Evolutionary conservation across 306 rosid species (phyloP), one percentile per base, ranked within the genome.

Genomic region (Arachis hypogaea): DNA sequence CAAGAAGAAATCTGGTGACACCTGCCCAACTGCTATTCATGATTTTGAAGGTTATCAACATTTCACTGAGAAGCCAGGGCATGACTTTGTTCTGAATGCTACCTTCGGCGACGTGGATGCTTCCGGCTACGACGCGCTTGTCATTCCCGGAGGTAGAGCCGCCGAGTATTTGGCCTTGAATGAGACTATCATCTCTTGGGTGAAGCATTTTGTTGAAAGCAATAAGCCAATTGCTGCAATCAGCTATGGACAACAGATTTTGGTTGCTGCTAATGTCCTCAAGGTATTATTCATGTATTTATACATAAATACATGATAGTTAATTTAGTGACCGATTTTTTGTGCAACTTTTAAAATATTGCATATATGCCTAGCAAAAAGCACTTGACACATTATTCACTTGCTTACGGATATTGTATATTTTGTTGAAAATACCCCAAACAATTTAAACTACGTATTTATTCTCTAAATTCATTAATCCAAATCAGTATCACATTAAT

Each of bases 31-130:
- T 49, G 91, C 91, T 49, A 82, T 90, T 82, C 91, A 90, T 82
- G 96, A 90, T 81, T 86, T 86, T 72, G 89, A 90, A 83, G 96
- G 96, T 50, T 90, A 86, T 47, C 96, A 87, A 49, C 82, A 92
- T 69, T 90, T 87, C 72, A 80, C 75, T 59, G 91, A 87, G 83
- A 90, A 90, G 82, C 88, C 88, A 11, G 93, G 91, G 63, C 84
- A 86, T 75, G 73, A 78, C 72, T 90, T 86, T 63, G 50, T 72
- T 3, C 59, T 87, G 64, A 90, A 78, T 7, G 83, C 88, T 71
- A 71, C 81, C 43, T 86, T 78, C 59, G 93, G 85, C 41, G 75
- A 75, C 58, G 55, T 87, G 58, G 78, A 84, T 11, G 66, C 81
- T 71, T 84, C 96, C 18, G 81, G 76, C 30, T 90, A 88, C 70